phyloP scores from a whole-genome alignment of 2,329 filamentous ascomycete genomes.

The Aspergillus sp. region DNA sequence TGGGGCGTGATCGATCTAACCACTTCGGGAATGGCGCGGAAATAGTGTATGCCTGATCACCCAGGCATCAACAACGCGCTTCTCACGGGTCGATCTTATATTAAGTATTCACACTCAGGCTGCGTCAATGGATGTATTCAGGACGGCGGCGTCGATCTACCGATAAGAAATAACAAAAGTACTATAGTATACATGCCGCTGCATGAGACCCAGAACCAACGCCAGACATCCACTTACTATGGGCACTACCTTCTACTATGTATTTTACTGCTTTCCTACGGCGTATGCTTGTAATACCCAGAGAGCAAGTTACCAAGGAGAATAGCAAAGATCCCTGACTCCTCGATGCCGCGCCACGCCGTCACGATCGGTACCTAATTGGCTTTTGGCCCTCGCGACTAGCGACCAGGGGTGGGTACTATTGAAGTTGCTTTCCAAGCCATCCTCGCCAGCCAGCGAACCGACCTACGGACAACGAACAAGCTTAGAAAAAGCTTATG shows the following conservation, averaged over 20 bases:
- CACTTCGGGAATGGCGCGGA: background rate
- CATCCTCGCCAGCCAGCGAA: background rate
- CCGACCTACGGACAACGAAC: background rate
- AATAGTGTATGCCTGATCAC: background rate
- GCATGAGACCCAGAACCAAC: too few relatives aligned
- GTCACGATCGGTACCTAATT: conserved; percentile 1
- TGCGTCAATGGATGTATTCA: too few relatives aligned
- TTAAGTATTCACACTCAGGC: too few relatives aligned
- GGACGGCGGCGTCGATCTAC: too few relatives aligned
- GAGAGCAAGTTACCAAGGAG: background rate
- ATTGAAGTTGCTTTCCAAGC: background rate
- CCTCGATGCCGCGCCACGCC: background rate
- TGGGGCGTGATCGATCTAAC: background rate
- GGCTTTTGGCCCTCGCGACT: background rate
- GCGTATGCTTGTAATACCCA: background rate
- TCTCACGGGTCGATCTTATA: too few relatives aligned
- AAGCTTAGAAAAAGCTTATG: too few relatives aligned
- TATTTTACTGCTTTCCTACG: background rate
- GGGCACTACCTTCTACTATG: too few relatives aligned
- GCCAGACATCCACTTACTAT: too few relatives aligned
- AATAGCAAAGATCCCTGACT: background rate
- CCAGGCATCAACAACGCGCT: background rate
- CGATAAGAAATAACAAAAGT: too few relatives aligned
- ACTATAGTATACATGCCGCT: too few relatives aligned
- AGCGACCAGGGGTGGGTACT: conserved; percentile 13